Conservation (phyloP, 2,329 filamentous ascomycete genomes). For the Penicillium sp. region DNA sequence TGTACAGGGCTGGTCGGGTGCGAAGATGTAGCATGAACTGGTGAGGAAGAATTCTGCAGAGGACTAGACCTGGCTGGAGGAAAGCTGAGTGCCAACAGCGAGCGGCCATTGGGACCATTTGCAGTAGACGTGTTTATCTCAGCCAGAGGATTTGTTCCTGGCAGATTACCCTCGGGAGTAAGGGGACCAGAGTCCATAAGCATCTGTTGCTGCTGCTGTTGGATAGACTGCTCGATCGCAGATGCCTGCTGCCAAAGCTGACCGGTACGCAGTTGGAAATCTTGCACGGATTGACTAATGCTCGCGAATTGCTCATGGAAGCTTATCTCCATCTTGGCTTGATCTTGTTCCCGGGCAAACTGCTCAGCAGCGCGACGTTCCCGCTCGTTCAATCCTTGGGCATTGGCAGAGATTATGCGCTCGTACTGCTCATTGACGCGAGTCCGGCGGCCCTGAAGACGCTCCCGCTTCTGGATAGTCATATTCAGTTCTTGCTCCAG, state of each 20-base stretch:
- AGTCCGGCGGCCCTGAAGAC: constrained; percentile 57
- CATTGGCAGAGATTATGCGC: constrained; percentile 58
- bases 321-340: constrained; percentile 43
- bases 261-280: constrained; percentile 44
- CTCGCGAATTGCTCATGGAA: constrained; percentile 45
- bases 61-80: constrained; percentile 36
- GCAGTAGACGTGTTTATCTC: constrained; percentile 31
- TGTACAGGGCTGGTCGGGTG: constrained; percentile 37
- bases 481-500: constrained; percentile 55
- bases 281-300: constrained; percentile 45
- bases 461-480: constrained; percentile 58
- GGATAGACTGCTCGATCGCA: constrained; percentile 44
- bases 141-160: constrained; percentile 50
- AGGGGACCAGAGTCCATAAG: constrained; percentile 45
- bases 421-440: constrained; percentile 64
- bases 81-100: constrained; percentile 39
- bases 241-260: constrained; percentile 47
- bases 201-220: constrained; percentile 48
- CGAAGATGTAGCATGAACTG: constrained; percentile 31
- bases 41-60: constrained; percentile 37
- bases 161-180: constrained; percentile 62
- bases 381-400: constrained; percentile 57
- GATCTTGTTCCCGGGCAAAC: constrained; percentile 47
- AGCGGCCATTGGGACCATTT: constrained; percentile 31
- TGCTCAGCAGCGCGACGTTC: constrained; percentile 51